These are phyloP conservation scores for Hypoxylon fragiforme DNA, from an alignment of 495 filamentous ascomycete species.

Conservation along the genomic window DNA sequence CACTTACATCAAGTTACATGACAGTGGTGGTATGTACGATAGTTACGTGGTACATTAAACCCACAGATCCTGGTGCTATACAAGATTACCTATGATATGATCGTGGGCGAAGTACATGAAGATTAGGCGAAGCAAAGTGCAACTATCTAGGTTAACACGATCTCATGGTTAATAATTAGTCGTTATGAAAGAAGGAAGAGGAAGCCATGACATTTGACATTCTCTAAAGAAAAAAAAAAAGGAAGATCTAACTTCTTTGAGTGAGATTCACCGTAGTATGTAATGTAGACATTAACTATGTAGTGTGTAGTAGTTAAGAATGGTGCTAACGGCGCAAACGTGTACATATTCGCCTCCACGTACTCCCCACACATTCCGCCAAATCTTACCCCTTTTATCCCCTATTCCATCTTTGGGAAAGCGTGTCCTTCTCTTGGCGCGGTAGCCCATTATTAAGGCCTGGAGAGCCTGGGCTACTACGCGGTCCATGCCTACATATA, in stretches of 20 bases:
- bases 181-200: background rate
- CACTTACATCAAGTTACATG: no score
- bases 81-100: background rate
- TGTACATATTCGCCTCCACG: slow-evolving; percentile 26
- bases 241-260: slow-evolving; percentile 13
- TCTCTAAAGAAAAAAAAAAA: no score
- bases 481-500: slow-evolving; percentile 15
- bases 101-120: background rate
- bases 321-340: slow-evolving; percentile 25
- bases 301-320: slow-evolving; percentile 4
- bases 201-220: background rate
- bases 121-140: background rate
- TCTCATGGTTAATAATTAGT: slow-evolving; percentile 3
- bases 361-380: slow-evolving; percentile 34
- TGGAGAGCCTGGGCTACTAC: slow-evolving; percentile 24
- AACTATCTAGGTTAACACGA: background rate
- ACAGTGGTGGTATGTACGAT: no score
- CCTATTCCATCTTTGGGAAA: slow-evolving; percentile 21
- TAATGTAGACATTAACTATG: background rate
- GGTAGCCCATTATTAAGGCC: slow-evolving; percentile 30
- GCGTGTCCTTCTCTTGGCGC: slow-evolving; percentile 34
- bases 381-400: slow-evolving; percentile 28
- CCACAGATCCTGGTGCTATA: slow-evolving; percentile 13
- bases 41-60: background rate
- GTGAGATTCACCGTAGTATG: slow-evolving; percentile 1